A percentile compares a stretch with the other conserved stretches of the same genome.
These are phyloP conservation scores for Backusella circina DNA, from an alignment of 192 early-diverging fungal species.

Conservation along the genomic window DNA sequence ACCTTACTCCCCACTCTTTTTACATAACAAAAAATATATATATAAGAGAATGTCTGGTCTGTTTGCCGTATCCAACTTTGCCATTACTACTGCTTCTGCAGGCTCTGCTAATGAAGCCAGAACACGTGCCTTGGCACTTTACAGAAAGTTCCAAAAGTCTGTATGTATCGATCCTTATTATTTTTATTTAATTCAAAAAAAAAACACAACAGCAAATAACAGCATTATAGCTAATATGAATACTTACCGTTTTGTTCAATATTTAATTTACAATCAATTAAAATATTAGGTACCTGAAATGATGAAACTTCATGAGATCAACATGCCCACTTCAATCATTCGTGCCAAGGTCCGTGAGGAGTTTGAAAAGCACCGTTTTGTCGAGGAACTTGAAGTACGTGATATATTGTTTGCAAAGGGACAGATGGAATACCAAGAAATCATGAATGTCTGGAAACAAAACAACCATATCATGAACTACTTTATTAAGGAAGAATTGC, in stretches of 20 bases:
- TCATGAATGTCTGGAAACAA: constrained; percentile 92
- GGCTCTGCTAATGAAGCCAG: constrained; percentile 60
- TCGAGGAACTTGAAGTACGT: constrained; percentile 69
- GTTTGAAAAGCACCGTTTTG: constrained; percentile 82
- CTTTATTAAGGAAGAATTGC: constrained; percentile 73
- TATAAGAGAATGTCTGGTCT: constrained; percentile 12
- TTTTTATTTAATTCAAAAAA: constrained; percentile 1
- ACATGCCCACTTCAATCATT: constrained; percentile 65
- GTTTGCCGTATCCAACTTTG: constrained; percentile 41
- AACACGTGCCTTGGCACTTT: constrained; percentile 58
- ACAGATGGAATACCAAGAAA: constrained; percentile 83
- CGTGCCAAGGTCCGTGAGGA: constrained; percentile 85
- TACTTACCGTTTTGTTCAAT: not conserved
- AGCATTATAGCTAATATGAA: not conserved
- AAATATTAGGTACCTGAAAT: constrained; percentile 64
- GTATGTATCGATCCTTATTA: constrained; percentile 33
- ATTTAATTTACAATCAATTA: not conserved
- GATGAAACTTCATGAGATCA: constrained; percentile 69
- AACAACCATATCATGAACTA: constrained; percentile 83
- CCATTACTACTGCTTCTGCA: constrained; percentile 53
- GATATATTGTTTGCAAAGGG: constrained; percentile 90
- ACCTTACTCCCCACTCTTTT: constrained; percentile 7
- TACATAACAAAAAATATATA: not conserved
- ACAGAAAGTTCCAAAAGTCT: constrained; percentile 68
- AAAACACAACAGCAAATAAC: not conserved